A percentile compares a stretch with the other conserved stretches of the same genome.
phyloP scores from a whole-genome alignment of 257 asterid species.

The Solanum tarapatanum region DNA sequence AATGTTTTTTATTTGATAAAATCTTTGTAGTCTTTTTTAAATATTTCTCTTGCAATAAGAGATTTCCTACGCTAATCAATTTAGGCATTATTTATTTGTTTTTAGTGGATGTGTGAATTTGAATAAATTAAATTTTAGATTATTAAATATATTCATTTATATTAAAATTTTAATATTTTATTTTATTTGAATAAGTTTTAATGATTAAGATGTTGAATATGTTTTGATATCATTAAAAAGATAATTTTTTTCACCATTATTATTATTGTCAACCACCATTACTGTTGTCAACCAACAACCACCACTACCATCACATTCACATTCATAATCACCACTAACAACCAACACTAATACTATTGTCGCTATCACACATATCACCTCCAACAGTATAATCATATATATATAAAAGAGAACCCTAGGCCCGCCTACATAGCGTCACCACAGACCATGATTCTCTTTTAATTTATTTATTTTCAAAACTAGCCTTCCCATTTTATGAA shows the following conservation, averaged over 20 bases:
- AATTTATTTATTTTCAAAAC: no score
- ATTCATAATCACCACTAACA: neutral
- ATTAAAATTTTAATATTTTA: no score
- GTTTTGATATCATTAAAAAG: neutral
- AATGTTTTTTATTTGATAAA: neutral
- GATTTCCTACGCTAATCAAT: neutral
- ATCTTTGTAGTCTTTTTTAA: neutral
- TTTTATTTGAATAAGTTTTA: neutral
- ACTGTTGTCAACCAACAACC: fast-evolving
- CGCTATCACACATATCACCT: no score
- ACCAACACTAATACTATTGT: no score
- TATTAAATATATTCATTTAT: no score
- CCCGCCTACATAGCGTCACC: no score
- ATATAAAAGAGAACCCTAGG: no score
- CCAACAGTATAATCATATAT: no score
- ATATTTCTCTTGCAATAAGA: neutral
- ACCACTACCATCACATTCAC: neutral
- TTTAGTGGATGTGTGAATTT: neutral
- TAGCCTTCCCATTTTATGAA: no score
- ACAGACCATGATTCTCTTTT: no score
- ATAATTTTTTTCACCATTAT: neutral
- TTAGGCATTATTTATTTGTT: neutral
- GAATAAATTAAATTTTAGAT: no score
- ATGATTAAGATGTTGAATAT: neutral
- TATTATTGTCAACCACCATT: neutral